Percentiles rank a stretch among this genome's conserved stretches.
phyloP scores from a whole-genome alignment of 1,139 yeast genomes.

The Chernovozyma aurita region DNA sequence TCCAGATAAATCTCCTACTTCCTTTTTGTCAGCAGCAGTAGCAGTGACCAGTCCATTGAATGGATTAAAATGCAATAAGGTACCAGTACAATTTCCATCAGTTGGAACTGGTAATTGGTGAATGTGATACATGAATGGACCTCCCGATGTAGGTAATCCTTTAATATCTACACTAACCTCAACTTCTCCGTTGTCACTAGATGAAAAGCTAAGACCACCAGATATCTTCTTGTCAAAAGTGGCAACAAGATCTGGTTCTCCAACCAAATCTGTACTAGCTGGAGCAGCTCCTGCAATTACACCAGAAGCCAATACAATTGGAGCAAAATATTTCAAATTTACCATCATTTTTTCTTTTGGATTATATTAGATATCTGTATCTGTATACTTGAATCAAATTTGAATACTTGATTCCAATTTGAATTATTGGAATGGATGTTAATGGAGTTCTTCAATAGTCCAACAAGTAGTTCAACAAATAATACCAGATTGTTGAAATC shows the following conservation, averaged over 20 bases:
- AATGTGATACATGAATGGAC: conserved; percentile 42
- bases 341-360: no score
- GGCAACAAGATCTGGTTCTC: conserved; percentile 19
- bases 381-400: no score
- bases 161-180: conserved; percentile 26
- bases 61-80: conserved; percentile 37
- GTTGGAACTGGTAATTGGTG: conserved; percentile 36
- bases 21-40: conserved; percentile 21
- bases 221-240: conserved; percentile 17
- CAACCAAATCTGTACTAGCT: conserved; percentile 22
- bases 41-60: conserved; percentile 29
- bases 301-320: conserved; percentile 2
- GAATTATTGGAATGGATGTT: no score
- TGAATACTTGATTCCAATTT: no score
- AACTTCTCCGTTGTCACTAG: conserved; percentile 31
- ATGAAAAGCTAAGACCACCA: conserved; percentile 29
- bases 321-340: background rate
- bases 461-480: no score
- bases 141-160: conserved; percentile 33
- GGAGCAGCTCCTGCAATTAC: conserved; percentile 23
- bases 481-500: no score
- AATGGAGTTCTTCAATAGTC: no score
- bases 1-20: conserved; percentile 42
- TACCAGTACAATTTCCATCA: conserved; percentile 38
- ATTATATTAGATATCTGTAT: no score